These are phyloP conservation scores for Phlyctochytrium bullatum DNA, from an alignment of 192 early-diverging fungal genomes.

Conservation along the genomic window DNA sequence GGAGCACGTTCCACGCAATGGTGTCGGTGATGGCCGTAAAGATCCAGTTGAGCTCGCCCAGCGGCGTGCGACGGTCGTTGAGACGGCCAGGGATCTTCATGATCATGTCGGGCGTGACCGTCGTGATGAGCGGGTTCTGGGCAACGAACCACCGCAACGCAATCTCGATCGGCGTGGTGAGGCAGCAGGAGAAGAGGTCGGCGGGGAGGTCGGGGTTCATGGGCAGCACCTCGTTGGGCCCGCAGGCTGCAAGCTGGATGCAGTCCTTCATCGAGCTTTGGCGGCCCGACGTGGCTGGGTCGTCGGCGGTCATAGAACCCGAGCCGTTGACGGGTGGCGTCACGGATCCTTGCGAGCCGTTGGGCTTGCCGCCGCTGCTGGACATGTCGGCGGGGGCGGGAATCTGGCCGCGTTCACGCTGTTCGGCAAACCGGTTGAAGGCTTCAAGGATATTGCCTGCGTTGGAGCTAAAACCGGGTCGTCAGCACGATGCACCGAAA, in stretches of 20 bases:
- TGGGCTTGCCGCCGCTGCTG: not conserved
- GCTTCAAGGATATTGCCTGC: slow-evolving; percentile 89
- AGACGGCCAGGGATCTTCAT: slow-evolving; percentile 79
- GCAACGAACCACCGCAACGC: slow-evolving; percentile 88
- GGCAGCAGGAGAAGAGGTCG: slow-evolving; percentile 93
- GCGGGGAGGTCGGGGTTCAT: slow-evolving; percentile 93
- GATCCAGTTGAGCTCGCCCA: slow-evolving; percentile 99
- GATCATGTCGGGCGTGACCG: slow-evolving; percentile 85
- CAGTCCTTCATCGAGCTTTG: slow-evolving; percentile 63
- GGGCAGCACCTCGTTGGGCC: slow-evolving; percentile 79
- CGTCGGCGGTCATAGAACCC: slow-evolving; percentile 8
- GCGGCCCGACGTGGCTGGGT: slow-evolving; percentile 12
- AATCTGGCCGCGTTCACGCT: slow-evolving; percentile 69
- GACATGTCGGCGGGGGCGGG: slow-evolving; percentile 1
- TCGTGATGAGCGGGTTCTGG: slow-evolving; percentile 71
- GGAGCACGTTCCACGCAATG: slow-evolving; percentile 94
- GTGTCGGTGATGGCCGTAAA: slow-evolving; percentile 98
- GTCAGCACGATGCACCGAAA: not conserved
- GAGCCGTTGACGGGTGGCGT: slow-evolving; percentile 9
- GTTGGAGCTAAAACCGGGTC: slow-evolving; percentile 43
- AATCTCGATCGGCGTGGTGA: slow-evolving; percentile 94
- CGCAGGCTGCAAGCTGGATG: slow-evolving; percentile 93
- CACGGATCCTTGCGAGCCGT: not conserved
- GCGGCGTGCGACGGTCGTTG: slow-evolving; percentile 86
- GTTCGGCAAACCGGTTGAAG: slow-evolving; percentile 85